phyloP scores from a whole-genome alignment of 768 basidiomycete genomes.

The Pholiota conissans region DNA sequence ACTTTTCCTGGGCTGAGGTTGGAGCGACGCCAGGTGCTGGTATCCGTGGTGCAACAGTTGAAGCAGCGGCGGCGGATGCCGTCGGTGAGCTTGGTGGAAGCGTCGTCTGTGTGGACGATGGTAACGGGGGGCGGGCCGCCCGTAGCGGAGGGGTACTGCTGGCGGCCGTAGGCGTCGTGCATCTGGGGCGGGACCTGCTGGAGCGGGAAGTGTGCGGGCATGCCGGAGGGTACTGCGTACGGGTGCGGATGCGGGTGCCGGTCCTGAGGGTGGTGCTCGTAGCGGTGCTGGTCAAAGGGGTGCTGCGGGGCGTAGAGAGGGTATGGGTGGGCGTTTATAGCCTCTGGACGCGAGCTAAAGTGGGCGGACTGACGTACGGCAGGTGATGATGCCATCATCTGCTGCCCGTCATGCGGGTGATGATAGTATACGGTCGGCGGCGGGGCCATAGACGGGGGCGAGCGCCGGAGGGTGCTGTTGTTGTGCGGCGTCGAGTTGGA shows the following conservation, averaged over 20 bases:
- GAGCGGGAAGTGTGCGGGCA: constrained; percentile 17
- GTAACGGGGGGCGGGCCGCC: constrained; percentile 28
- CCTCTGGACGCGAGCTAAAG: constrained; percentile 13
- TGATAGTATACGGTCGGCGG: constrained; percentile 25
- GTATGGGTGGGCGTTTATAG: constrained; percentile 7
- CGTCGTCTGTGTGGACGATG: constrained; percentile 69
- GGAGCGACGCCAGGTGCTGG: constrained; percentile 77
- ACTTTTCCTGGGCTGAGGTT: constrained; percentile 84
- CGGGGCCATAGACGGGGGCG: constrained; percentile 24
- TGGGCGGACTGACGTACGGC: constrained; percentile 11
- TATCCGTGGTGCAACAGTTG: constrained; percentile 86
- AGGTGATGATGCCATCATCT: constrained; percentile 17
- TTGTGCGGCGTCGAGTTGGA: constrained; percentile 56
- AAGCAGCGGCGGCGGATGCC: constrained; percentile 76
- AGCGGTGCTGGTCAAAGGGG: constrained; percentile 16
- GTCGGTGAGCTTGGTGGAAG: constrained; percentile 77
- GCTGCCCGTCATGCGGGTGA: constrained; percentile 21
- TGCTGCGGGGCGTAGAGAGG: constrained; percentile 7
- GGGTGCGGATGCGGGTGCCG: constrained; percentile 22
- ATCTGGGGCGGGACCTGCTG: constrained; percentile 15
- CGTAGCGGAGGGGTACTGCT: constrained; percentile 29
- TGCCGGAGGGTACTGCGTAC: constrained; percentile 19
- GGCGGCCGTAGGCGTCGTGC: constrained; percentile 24
- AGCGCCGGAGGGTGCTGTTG: too few relatives aligned
- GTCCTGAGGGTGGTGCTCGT: constrained; percentile 19